These are phyloP conservation scores for Atkinsonella hypoxylon DNA, from an alignment of 2,329 filamentous ascomycete genomes.

Conservation along the genomic window DNA sequence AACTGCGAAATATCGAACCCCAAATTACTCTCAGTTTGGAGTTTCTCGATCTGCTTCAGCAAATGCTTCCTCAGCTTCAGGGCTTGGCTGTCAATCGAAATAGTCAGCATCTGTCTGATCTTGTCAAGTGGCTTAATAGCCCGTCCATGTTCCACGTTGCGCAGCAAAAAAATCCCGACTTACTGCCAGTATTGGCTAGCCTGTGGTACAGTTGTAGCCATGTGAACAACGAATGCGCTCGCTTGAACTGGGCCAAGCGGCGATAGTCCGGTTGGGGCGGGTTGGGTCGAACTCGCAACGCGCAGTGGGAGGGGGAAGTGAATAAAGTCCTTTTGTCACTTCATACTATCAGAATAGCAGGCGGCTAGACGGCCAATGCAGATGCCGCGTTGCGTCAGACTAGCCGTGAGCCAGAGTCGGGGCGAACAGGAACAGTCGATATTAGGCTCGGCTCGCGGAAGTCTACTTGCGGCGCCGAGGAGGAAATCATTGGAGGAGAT, in stretches of 20 bases:
- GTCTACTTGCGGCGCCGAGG: slow-evolving; percentile 21
- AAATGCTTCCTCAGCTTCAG: slow-evolving; percentile 31
- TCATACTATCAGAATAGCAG: slow-evolving; percentile 23
- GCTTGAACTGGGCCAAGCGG: slow-evolving; percentile 6
- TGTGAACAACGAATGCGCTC: not conserved
- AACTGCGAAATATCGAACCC: slow-evolving; percentile 30
- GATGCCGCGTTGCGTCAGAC: slow-evolving; percentile 14
- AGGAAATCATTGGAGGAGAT: slow-evolving; percentile 25
- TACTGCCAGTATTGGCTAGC: slow-evolving; percentile 29
- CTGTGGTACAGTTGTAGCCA: slow-evolving; percentile 13
- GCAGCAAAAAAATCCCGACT: slow-evolving; percentile 10
- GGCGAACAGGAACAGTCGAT: slow-evolving; percentile 15
- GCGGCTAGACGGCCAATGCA: slow-evolving; percentile 8
- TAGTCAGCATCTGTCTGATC: slow-evolving; percentile 6
- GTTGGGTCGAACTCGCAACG: not conserved
- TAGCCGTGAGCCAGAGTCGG: slow-evolving; percentile 22
- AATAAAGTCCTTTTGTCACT: slow-evolving; percentile 15
- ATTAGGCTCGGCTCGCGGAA: slow-evolving; percentile 24
- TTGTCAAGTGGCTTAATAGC: not conserved
- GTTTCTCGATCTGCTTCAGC: slow-evolving; percentile 29
- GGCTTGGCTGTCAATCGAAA: slow-evolving; percentile 22
- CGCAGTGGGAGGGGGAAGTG: slow-evolving; percentile 5
- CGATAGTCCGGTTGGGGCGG: not conserved
- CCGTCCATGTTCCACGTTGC: not conserved
- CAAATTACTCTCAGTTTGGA: slow-evolving; percentile 23